Conservation (phyloP, 352 stramenopile species). For the Thraustotheca clavata region DNA sequence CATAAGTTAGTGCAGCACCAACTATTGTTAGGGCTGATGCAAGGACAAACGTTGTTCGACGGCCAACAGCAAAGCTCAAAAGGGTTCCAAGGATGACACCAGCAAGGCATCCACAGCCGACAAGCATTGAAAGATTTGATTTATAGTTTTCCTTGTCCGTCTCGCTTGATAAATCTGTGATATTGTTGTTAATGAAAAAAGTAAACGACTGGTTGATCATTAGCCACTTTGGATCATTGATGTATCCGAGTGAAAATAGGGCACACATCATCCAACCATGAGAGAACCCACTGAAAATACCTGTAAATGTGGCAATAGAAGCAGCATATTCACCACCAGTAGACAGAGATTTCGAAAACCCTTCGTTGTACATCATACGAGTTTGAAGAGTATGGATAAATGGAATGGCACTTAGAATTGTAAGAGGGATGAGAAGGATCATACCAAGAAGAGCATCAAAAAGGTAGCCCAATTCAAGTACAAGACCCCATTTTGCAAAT, state of each 20-base stretch:
- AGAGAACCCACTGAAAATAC: slow-evolving; percentile 55
- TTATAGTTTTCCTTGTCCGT: slow-evolving; percentile 36
- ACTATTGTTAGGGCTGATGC: slow-evolving; percentile 51
- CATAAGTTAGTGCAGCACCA: slow-evolving; percentile 56
- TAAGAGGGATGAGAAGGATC: slow-evolving; percentile 60
- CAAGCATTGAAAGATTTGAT: slow-evolving; percentile 65
- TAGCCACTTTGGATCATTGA: slow-evolving; percentile 59
- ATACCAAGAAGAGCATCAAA: slow-evolving; percentile 80
- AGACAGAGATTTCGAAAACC: slow-evolving; percentile 74
- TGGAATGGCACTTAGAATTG: slow-evolving; percentile 70
- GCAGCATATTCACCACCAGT: slow-evolving; percentile 74
- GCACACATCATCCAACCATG: slow-evolving; percentile 77
- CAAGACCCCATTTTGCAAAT: slow-evolving; percentile 53
- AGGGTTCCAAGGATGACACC: slow-evolving; percentile 42
- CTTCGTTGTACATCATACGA: slow-evolving; percentile 88
- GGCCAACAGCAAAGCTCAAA: slow-evolving; percentile 50
- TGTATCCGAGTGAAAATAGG: slow-evolving; percentile 72
- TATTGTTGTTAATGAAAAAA: slow-evolving; percentile 57
- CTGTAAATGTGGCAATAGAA: slow-evolving; percentile 67
- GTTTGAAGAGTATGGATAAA: slow-evolving; percentile 87
- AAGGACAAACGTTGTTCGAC: slow-evolving; percentile 49
- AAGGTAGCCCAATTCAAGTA: slow-evolving; percentile 74
- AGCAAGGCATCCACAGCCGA: slow-evolving; percentile 38
- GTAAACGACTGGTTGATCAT: slow-evolving; percentile 82
- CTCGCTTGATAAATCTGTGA: neutral